Evolutionary conservation across 768 basidiomycete species (phyloP).

Genomic region (Paxillus involutus): DNA sequence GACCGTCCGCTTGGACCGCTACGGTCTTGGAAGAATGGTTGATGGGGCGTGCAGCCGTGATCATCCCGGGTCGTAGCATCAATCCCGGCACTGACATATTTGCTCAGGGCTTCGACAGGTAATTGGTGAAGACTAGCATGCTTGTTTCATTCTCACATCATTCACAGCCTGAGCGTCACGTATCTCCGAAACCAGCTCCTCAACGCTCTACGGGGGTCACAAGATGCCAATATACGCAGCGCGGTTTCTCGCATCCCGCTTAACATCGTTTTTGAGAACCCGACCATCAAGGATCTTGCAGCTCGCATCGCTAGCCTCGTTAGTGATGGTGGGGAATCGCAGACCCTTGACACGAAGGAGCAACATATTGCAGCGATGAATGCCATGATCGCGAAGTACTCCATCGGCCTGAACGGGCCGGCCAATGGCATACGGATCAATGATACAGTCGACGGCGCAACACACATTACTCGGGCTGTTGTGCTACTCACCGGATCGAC

Average conservation of each 20-base stretch:
- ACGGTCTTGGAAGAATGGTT: constrained; percentile 11
- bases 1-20: constrained; percentile 3
- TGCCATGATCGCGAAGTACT: constrained; percentile 41
- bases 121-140: background rate
- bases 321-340: background rate
- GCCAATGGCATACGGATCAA: constrained; percentile 13
- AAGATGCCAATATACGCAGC: constrained; percentile 18
- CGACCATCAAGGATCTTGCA: constrained; percentile 29
- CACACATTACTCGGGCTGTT: background rate
- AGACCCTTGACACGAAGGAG: background rate
- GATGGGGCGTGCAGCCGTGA: background rate
- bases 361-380: constrained; percentile 22
- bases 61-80: background rate
- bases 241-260: constrained; percentile 22
- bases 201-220: constrained; percentile 24
- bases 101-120: constrained; percentile 33
- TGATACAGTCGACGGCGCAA: background rate
- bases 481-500: constrained; percentile 41
- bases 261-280: constrained; percentile 37
- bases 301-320: constrained; percentile 8
- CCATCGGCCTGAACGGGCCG: constrained; percentile 12
- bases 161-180: constrained; percentile 22
- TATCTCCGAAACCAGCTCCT: constrained; percentile 21
- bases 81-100: constrained; percentile 17
- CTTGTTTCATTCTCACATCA: background rate